Percentiles rank a stretch among this genome's conserved stretches.
Evolutionary conservation across 192 early-diverging fungal species (phyloP).

Genomic region (Umbelopsis sp.): DNA sequence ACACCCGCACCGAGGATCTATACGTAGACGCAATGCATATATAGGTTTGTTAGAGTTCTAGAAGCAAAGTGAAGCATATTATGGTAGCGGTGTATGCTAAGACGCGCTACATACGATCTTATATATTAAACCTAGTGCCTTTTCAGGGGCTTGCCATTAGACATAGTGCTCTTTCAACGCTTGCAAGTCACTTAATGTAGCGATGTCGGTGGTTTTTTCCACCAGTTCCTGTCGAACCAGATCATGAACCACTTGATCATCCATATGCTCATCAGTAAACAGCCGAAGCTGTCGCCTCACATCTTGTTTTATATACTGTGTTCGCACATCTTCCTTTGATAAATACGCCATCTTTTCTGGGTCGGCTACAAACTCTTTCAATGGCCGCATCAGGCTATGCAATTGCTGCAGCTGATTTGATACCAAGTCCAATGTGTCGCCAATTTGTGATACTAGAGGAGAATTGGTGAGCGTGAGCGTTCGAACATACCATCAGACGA

Average conservation of each 20-base stretch:
- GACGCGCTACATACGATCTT: too few species aligned
- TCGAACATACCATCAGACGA: not conserved
- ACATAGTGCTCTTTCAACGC: constrained; percentile 6
- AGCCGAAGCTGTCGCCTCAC: not conserved
- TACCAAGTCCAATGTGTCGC: constrained; percentile 7
- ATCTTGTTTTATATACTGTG: constrained; percentile 4
- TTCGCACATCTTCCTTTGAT: constrained; percentile 11
- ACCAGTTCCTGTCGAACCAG: not conserved
- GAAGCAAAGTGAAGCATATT: too few species aligned
- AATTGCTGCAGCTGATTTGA: constrained; percentile 6
- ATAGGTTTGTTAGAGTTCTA: too few species aligned
- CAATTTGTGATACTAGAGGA: not conserved
- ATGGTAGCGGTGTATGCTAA: too few species aligned
- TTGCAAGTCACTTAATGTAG: not conserved
- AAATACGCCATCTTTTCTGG: constrained; percentile 12
- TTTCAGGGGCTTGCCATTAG: not conserved
- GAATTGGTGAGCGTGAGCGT: not conserved
- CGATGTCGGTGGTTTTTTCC: not conserved
- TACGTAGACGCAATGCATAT: too few species aligned
- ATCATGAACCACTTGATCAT: not conserved
- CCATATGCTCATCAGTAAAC: not conserved
- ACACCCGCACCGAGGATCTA: too few species aligned
- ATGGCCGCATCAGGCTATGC: not conserved
- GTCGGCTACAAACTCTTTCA: constrained; percentile 9
- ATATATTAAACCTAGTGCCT: too few species aligned